Percentiles rank a stretch among this genome's conserved stretches.
phyloP scores from a whole-genome alignment of 139 green algal genomes.

The Haematococcus sp. region DNA sequence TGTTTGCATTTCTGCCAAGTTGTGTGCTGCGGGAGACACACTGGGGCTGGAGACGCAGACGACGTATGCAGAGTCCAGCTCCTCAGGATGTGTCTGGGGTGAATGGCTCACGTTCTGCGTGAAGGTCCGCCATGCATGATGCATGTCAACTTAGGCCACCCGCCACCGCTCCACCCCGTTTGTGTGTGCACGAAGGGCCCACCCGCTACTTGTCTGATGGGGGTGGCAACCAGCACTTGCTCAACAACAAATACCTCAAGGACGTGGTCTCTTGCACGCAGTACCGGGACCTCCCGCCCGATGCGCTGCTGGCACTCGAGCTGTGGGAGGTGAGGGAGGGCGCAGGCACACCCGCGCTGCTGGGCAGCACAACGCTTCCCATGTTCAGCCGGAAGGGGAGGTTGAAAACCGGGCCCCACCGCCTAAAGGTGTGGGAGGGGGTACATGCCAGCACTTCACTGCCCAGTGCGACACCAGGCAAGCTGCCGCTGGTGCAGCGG shows the following conservation, averaged over 20 bases:
- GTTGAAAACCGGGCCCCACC: slow-evolving; percentile 74
- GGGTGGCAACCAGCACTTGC: too few species aligned
- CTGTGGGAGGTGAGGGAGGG: slow-evolving; percentile 58
- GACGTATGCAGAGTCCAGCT: slow-evolving; percentile 40
- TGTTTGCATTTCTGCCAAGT: slow-evolving; percentile 47
- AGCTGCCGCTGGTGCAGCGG: slow-evolving; percentile 56
- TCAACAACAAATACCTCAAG: not conserved
- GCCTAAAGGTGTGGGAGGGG: slow-evolving; percentile 57
- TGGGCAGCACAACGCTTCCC: slow-evolving; percentile 65
- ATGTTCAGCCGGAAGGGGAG: slow-evolving; percentile 87
- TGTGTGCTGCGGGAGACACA: slow-evolving; percentile 51
- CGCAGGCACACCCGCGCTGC: slow-evolving; percentile 16
- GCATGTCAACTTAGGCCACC: too few species aligned
- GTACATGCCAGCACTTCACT: slow-evolving; percentile 37
- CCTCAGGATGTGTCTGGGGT: slow-evolving; percentile 48
- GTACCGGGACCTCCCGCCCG: slow-evolving; percentile 80
- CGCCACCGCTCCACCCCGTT: too few species aligned
- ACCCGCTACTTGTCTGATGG: too few species aligned
- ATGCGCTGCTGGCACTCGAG: slow-evolving; percentile 68
- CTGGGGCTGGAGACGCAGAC: slow-evolving; percentile 55
- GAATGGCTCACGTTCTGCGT: slow-evolving; percentile 71
- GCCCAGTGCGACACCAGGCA: slow-evolving; percentile 70
- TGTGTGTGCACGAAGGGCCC: too few species aligned
- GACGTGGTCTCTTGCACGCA: slow-evolving; percentile 22
- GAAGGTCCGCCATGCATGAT: slow-evolving; percentile 48